Evolutionary conservation across 2,329 filamentous ascomycete species (phyloP).

Genomic region (Microcyclospora pomicola): DNA sequence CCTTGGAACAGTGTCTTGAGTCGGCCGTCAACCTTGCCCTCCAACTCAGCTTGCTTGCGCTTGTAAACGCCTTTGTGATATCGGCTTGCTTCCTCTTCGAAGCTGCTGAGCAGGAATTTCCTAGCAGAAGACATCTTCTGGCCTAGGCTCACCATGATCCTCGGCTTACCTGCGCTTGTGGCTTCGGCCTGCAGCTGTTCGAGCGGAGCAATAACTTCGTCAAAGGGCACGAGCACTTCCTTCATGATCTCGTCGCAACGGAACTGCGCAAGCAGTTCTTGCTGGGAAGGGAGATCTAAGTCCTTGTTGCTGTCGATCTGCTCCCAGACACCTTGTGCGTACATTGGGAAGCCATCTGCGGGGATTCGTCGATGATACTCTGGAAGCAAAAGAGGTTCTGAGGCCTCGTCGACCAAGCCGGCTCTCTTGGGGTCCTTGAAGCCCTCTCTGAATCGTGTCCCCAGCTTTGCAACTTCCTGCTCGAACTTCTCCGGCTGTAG

Average conservation of each 20-base stretch:
- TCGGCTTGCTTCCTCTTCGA: conserved; percentile 77
- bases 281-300: conserved; percentile 87
- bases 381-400: conserved; percentile 71
- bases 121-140: conserved; percentile 58
- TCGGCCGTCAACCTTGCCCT: conserved; percentile 73
- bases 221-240: conserved; percentile 74
- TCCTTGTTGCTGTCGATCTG: conserved; percentile 99
- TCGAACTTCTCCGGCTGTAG: conserved; percentile 86
- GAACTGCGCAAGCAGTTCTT: conserved; percentile 93
- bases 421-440: conserved; percentile 54
- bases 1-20: conserved; percentile 77
- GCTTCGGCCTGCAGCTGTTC: conserved; percentile 75
- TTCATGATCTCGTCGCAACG: conserved; percentile 92
- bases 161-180: conserved; percentile 54
- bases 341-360: conserved; percentile 89
- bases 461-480: conserved; percentile 64
- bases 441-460: conserved; percentile 68
- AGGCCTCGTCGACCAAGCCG: conserved; percentile 53
- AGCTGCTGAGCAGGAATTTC: conserved; percentile 61
- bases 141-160: conserved; percentile 64
- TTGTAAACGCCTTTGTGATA: conserved; percentile 95
- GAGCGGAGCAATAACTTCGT: conserved; percentile 64
- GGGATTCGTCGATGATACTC: conserved; percentile 95
- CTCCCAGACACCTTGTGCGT: conserved; percentile 91
- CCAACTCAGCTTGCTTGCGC: conserved; percentile 72